phyloP scores from a whole-genome alignment of 1,284 basidiomycete genomes.

The Naganishia cerealis region DNA sequence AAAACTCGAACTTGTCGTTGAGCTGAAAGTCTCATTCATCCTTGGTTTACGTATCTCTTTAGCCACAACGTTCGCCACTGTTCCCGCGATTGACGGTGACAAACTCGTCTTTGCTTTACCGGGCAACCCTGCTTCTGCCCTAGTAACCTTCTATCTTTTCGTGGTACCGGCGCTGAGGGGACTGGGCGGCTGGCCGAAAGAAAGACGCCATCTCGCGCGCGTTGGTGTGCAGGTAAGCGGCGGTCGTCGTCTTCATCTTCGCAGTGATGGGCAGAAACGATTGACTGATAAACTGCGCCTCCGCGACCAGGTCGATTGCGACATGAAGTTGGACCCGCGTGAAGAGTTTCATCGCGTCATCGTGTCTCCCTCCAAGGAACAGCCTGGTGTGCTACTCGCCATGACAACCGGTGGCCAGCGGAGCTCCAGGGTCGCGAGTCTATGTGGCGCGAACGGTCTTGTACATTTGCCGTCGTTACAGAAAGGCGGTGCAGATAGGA shows the following conservation, averaged over 20 bases:
- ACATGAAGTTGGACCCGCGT: conserved; percentile 69
- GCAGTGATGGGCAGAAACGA: background rate
- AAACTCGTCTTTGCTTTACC: conserved; percentile 79
- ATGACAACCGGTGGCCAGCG: conserved; percentile 80
- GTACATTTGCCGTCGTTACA: conserved; percentile 63
- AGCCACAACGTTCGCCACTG: conserved; percentile 80
- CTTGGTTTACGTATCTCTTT: conserved; percentile 44
- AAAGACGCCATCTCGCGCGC: conserved; percentile 63
- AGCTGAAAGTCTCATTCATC: background rate
- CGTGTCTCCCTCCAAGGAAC: conserved; percentile 56
- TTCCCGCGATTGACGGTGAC: conserved; percentile 56
- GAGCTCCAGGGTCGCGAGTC: conserved; percentile 72
- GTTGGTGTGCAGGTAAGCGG: conserved; percentile 65
- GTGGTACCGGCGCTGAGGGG: conserved; percentile 75
- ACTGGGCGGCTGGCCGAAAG: conserved; percentile 66
- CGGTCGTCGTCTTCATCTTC: too few species aligned
- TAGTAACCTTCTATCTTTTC: conserved; percentile 84
- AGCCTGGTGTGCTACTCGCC: conserved; percentile 61
- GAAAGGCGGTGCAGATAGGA: conserved; percentile 53
- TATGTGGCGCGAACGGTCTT: conserved; percentile 74
- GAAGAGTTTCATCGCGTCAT: conserved; percentile 78
- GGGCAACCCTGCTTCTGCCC: conserved; percentile 81
- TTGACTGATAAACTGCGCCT: background rate
- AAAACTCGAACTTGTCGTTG: background rate
- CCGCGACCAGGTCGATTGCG: conserved; percentile 58